Percentiles rank a stretch among this genome's conserved stretches.
phyloP scores from a whole-genome alignment of 1,284 basidiomycete genomes.

The Irpex rosettiformis region DNA sequence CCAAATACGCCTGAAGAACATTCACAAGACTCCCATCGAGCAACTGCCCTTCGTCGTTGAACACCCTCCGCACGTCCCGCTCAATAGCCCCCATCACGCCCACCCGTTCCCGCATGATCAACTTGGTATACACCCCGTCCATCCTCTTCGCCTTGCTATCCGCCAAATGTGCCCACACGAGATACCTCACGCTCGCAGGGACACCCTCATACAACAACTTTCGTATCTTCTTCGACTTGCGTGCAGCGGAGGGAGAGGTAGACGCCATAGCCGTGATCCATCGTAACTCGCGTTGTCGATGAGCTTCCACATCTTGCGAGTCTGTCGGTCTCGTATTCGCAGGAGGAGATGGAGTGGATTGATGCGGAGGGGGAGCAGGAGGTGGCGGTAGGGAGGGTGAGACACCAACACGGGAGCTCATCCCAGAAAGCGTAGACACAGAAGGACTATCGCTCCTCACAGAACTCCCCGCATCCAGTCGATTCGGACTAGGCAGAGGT shows the following conservation, averaged over 20 bases:
- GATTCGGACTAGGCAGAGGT: conserved; percentile 30
- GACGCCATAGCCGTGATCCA: conserved; percentile 72
- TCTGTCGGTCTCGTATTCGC: too few species aligned
- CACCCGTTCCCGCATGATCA: conserved; percentile 57
- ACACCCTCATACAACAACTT: conserved; percentile 68
- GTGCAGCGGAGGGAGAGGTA: conserved; percentile 63
- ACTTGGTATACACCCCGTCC: conserved; percentile 66
- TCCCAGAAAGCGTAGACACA: conserved; percentile 37
- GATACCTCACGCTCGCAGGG: conserved; percentile 39
- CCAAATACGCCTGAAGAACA: conserved; percentile 69
- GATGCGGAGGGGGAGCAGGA: not conserved
- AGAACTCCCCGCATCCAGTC: conserved; percentile 28
- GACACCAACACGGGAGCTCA: conserved; percentile 13
- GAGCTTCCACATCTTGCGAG: conserved; percentile 51
- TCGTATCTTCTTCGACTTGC: conserved; percentile 62
- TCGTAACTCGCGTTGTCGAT: conserved; percentile 69
- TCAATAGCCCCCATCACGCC: conserved; percentile 40
- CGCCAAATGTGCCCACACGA: conserved; percentile 64
- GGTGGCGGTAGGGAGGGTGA: not conserved
- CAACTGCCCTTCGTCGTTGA: conserved; percentile 51
- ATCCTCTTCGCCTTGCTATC: conserved; percentile 70
- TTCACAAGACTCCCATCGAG: conserved; percentile 53
- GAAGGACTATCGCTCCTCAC: conserved; percentile 50
- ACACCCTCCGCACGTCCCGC: conserved; percentile 51
- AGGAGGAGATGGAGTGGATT: not conserved